Evolutionary conservation across 2,329 filamentous ascomycete genomes (phyloP).

Genomic region (Cylindrodendrum hubeiense): DNA sequence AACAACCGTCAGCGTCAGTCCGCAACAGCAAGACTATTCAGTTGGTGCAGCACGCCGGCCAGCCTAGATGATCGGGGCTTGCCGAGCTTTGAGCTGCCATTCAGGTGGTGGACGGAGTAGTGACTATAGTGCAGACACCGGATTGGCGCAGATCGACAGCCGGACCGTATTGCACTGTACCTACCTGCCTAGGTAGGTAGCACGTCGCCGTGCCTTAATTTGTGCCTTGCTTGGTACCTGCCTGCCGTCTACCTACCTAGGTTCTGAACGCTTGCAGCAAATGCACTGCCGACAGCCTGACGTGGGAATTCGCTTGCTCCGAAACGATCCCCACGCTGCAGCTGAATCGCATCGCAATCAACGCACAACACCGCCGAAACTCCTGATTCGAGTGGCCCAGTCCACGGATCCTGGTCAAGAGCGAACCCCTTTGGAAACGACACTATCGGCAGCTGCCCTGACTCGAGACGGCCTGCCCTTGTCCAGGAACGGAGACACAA

Average conservation of each 20-base stretch:
- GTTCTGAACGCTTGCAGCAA: no score
- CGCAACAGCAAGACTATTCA: conserved; percentile 3
- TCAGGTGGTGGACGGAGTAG: neutral
- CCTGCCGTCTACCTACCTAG: no score
- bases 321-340: neutral
- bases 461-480: conserved; percentile 39
- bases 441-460: conserved; percentile 36
- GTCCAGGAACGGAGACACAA: conserved; percentile 42
- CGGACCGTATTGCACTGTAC: neutral
- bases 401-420: conserved; percentile 31
- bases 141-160: neutral
- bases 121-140: neutral
- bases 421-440: conserved; percentile 29
- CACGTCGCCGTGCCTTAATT: no score
- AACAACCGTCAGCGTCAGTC: neutral
- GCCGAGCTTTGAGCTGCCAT: neutral
- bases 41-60: neutral
- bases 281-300: neutral
- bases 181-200: no score
- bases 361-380: conserved; percentile 40
- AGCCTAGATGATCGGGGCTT: neutral
- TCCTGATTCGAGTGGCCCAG: conserved; percentile 34
- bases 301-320: neutral
- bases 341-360: conserved; percentile 30
- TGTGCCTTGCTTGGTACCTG: no score